These are phyloP conservation scores for Aegilops longissima DNA, from an alignment of 176 grass and related monocot species.

Conservation along the genomic window DNA sequence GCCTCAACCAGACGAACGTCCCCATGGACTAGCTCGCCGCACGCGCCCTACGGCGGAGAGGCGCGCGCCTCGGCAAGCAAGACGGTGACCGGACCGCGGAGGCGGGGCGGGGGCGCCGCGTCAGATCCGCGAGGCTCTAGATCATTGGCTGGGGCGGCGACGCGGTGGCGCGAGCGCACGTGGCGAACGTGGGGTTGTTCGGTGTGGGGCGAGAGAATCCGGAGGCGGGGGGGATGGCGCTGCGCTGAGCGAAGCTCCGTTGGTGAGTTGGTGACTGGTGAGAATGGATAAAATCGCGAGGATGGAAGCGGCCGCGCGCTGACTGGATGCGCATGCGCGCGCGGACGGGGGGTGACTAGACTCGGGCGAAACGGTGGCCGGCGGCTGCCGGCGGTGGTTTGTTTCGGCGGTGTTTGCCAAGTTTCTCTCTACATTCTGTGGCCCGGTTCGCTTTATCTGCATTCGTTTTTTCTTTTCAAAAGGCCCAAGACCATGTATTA, in stretches of 20 bases:
- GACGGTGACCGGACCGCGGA: neutral
- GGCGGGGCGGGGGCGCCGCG: neutral
- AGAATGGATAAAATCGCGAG: slow-evolving; percentile 31
- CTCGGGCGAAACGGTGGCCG: neutral
- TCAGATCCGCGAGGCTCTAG: neutral
- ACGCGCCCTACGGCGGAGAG: neutral
- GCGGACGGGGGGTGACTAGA: neutral
- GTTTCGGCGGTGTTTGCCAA: slow-evolving; percentile 6
- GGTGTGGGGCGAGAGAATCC: neutral
- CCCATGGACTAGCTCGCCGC: slow-evolving; percentile 3
- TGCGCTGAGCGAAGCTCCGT: neutral
- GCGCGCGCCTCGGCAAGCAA: neutral
- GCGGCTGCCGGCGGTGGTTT: slow-evolving; percentile 1
- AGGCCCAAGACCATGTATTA: too few species aligned
- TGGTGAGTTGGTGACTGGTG: slow-evolving; percentile 4
- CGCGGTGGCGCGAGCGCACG: slow-evolving; percentile 38
- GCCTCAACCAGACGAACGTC: slow-evolving; percentile 20
- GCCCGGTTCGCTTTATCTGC: too few species aligned
- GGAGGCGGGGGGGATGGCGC: neutral
- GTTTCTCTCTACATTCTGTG: neutral
- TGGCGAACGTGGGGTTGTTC: slow-evolving; percentile 31
- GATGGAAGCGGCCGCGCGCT: neutral
- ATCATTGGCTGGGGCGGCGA: neutral
- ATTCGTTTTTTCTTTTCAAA: too few species aligned
- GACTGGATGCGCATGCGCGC: neutral